Evolutionary conservation across 805 yeast genomes (phyloP).

Genomic region (Wickerhamiella azymoides): DNA sequence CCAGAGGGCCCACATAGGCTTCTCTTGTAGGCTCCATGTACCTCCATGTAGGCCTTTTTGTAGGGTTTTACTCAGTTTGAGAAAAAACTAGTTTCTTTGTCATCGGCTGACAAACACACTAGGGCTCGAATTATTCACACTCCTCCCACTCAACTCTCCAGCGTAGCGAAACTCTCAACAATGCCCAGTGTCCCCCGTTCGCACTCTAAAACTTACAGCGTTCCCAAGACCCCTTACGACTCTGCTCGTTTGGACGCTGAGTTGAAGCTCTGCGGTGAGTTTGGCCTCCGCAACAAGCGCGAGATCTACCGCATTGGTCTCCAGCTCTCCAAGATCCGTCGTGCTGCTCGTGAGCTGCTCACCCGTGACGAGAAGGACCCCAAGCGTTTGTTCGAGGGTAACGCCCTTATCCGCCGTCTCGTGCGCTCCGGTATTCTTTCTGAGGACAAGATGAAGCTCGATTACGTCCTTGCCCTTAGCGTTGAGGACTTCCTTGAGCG

Average conservation of each 20-base stretch:
- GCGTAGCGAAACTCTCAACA: conserved; percentile 9
- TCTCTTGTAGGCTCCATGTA: no score
- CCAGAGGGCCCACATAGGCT: no score
- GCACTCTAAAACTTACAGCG: conserved; percentile 98
- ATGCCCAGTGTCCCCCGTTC: conserved; percentile 60
- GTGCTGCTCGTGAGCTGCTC: conserved; percentile 99
- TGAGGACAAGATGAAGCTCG: conserved; percentile 99
- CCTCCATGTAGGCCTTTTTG: no score
- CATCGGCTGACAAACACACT: neutral
- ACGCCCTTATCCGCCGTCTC: conserved; percentile 98
- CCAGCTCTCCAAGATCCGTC: conserved; percentile 98
- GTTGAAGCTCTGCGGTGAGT: conserved; percentile 98
- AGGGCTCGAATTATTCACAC: conserved; percentile 4
- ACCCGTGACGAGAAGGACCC: conserved; percentile 99
- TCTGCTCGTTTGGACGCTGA: conserved; percentile 99
- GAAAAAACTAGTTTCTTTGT: no score
- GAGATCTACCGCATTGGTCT: conserved; percentile 99
- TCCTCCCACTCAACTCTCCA: conserved; percentile 6
- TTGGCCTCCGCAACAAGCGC: conserved; percentile 99
- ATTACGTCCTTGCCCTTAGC: conserved; percentile 97
- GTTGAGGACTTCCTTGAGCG: conserved; percentile 99
- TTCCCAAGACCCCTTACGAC: conserved; percentile 99
- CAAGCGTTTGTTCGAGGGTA: conserved; percentile 99
- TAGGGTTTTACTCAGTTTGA: no score
- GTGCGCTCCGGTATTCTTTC: conserved; percentile 98